phyloP scores from a whole-genome alignment of 306 rosid species.

The Medicago truncatula region MtrunA17r5.0-ANR NC_053045.1:34796501-34797000 shows the following conservation, averaged over 20 bases:
- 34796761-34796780: conserved; percentile 36
- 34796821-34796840: background rate
- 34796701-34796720: conserved; percentile 91
- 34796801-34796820: background rate
- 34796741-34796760: conserved; percentile 78
- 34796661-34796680: conserved; percentile 97
- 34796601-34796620: background rate
- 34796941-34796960: conserved; percentile 27
- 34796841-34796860: conserved; percentile 21
- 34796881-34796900: conserved; percentile 87
- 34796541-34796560: conserved; percentile 18
- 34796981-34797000: conserved; percentile 2
- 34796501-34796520: conserved; percentile 78
- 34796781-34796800: background rate
- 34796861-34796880: conserved; percentile 51
- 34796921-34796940: conserved; percentile 78
- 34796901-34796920: conserved; percentile 87
- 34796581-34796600: background rate
- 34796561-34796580: conserved; percentile 30
- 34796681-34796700: conserved; percentile 93
- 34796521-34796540: conserved; percentile 89
- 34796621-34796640: conserved; percentile 11
- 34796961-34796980: conserved; percentile 38
- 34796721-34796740: conserved; percentile 89
- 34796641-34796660: conserved; percentile 93